phyloP scores from a whole-genome alignment of 306 rosid genomes.

The Sophora flavescens region DNA sequence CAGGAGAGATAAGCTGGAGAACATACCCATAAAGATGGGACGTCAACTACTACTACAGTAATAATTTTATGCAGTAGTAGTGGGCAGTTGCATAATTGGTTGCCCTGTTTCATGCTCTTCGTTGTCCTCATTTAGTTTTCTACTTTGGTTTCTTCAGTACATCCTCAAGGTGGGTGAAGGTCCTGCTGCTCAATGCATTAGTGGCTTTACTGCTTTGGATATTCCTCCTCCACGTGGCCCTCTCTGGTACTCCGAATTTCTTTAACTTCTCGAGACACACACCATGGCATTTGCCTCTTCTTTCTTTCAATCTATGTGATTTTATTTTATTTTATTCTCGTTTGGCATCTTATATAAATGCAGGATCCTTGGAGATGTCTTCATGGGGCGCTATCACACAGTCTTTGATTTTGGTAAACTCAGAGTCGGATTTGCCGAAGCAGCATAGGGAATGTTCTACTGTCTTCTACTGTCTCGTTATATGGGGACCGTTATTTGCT shows the following conservation, averaged over 20 bases:
- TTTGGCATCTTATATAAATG: constrained; percentile 32
- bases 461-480: neutral
- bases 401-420: constrained; percentile 76
- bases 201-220: constrained; percentile 83
- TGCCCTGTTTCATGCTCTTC: neutral
- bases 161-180: constrained; percentile 85
- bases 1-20: neutral
- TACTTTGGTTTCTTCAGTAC: constrained; percentile 67
- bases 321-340: constrained; percentile 39
- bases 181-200: constrained; percentile 83
- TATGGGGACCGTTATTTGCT: constrained; percentile 12
- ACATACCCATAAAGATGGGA: neutral
- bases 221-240: constrained; percentile 94
- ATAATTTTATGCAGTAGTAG: constrained; percentile 14
- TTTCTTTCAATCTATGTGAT: neutral
- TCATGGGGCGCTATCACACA: constrained; percentile 95
- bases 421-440: constrained; percentile 90
- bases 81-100: constrained; percentile 4
- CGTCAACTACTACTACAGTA: neutral
- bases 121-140: constrained; percentile 28
- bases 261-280: neutral
- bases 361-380: constrained; percentile 92
- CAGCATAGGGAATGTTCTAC: constrained; percentile 59
- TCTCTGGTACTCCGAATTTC: constrained; percentile 65
- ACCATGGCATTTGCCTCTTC: neutral